Evolutionary conservation across 1,284 basidiomycete species (phyloP).

Genomic region (Vanrija sp.): DNA sequence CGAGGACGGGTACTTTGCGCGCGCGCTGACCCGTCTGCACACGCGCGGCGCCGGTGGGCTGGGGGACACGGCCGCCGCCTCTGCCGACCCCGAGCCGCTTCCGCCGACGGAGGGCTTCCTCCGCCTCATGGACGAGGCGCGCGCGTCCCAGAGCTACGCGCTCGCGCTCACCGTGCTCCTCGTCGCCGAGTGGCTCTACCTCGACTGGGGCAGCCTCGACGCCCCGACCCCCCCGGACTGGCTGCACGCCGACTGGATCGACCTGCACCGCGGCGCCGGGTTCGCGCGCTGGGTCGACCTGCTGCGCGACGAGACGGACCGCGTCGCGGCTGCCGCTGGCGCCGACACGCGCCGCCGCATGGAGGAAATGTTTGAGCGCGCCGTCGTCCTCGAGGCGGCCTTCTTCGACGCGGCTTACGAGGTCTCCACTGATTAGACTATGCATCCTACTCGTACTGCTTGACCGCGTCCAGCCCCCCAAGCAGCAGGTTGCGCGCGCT

Average conservation of each 20-base stretch:
- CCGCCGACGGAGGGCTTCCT: constrained; percentile 5
- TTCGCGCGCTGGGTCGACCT: constrained; percentile 15
- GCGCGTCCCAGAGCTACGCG: constrained; percentile 2
- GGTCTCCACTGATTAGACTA: too few species aligned
- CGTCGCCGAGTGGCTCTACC: constrained; percentile 22
- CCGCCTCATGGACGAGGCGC: constrained; percentile 8
- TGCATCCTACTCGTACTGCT: too few species aligned
- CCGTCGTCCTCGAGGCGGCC: constrained; percentile 10
- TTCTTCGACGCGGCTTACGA: constrained; percentile 15
- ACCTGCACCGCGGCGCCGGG: constrained; percentile 13
- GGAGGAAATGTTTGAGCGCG: constrained; percentile 7
- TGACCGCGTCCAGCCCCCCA: too few species aligned
- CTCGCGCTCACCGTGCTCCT: constrained; percentile 11
- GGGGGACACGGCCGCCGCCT: background rate
- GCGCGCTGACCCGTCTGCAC: constrained; percentile 10
- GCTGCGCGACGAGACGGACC: constrained; percentile 10
- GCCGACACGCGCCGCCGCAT: constrained; percentile 1
- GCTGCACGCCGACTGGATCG: constrained; percentile 19
- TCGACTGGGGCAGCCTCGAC: constrained; percentile 14
- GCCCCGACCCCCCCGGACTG: constrained; percentile 3
- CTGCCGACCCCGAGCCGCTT: background rate
- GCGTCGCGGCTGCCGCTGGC: constrained; percentile 2
- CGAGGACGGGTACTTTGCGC: constrained; percentile 17
- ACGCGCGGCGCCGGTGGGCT: background rate
- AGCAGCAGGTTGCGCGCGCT: too few species aligned